Percentiles rank a stretch among this genome's conserved stretches.
Evolutionary conservation across 495 filamentous ascomycete species (phyloP).

Genomic region (Cudoniella acicularis): DNA sequence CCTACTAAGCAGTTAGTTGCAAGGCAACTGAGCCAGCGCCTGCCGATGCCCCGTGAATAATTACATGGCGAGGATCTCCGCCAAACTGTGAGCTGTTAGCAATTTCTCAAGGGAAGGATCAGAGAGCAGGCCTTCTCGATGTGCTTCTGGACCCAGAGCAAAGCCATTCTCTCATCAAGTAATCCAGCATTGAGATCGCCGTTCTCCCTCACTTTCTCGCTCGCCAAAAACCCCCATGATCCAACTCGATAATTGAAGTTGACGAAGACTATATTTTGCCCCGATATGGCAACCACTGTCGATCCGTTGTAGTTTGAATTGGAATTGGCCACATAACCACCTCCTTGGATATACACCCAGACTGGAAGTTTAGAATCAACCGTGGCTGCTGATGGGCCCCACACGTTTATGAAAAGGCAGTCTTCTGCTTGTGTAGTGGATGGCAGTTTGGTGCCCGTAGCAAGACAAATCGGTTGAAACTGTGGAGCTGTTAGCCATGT

Average conservation of each 20-base stretch:
- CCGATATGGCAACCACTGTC: constrained; percentile 55
- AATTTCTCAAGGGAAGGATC: not conserved
- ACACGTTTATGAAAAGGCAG: constrained; percentile 73
- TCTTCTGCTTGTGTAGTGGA: constrained; percentile 52
- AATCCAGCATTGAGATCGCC: constrained; percentile 69
- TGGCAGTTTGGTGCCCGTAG: constrained; percentile 27
- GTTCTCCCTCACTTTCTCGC: constrained; percentile 47
- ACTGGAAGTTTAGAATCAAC: constrained; percentile 47
- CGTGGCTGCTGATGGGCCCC: constrained; percentile 45
- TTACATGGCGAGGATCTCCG: constrained; percentile 65
- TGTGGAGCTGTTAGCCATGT: not conserved
- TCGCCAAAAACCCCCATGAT: constrained; percentile 69
- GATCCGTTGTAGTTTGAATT: constrained; percentile 68
- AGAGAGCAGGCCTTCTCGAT: constrained; percentile 41
- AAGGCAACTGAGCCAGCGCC: constrained; percentile 56
- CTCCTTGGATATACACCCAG: constrained; percentile 73
- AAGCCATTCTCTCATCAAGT: constrained; percentile 60
- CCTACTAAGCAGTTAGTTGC: constrained; percentile 58
- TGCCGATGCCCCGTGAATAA: constrained; percentile 65
- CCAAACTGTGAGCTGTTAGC: constrained; percentile 49
- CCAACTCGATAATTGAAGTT: constrained; percentile 78
- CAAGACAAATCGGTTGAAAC: constrained; percentile 16
- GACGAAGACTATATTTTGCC: constrained; percentile 60
- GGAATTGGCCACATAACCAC: constrained; percentile 62
- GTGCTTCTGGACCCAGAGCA: constrained; percentile 67